Base-by-base conservation (phyloP, 768 basidiomycete genomes). In the Leccinum variicolor region DNA sequence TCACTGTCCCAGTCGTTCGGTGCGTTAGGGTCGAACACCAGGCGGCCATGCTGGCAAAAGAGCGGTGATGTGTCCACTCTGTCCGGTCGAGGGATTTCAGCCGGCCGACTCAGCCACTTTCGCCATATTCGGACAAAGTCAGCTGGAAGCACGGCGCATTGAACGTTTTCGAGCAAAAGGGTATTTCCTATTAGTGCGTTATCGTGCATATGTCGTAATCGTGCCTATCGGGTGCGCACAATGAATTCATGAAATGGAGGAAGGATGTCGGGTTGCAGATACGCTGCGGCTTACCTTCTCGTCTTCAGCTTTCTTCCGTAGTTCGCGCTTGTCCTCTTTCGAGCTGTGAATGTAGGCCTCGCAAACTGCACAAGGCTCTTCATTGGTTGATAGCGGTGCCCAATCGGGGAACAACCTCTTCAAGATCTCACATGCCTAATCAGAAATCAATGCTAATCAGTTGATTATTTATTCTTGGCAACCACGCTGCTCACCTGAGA, bases 101-200 rank as follows among this genome's bases (percentile, higher is more conserved):
- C 71, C 15, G 87, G 87, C 53, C 79, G 79, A 53, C 74, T 74
- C 7, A 86, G 66, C 92, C 92, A 94, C 55, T 79, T 77, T 54
- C 77, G 77, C 92, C 92, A 94, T 39, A 74, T 64, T 25, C 79
- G 83, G 50, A 87, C 71, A 66, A 92, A 94, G 2, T 75, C 75
- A 29, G 80, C 73, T 8, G 87, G 80, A 41, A 90, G 71, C 41
- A 90, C 73, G 11, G 84, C 85, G 62, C 80, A 86, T 9, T 79
- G 74, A 34, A 78, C 74, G 49, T 80, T 75, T 47, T 82, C 79
- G 14, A 81, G 74, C 19, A 79, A 68, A n/a, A 70, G 64, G 53
- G 73, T 76, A 58, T 77, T 76, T 52, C 76, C 78, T 58, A 72
- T 79, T 51, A 83, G 65, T 52, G 79, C 72, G 59, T 80, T 78